Base-by-base conservation (phyloP, 768 basidiomycete genomes). In the Floccularia luteovirens region DNA sequence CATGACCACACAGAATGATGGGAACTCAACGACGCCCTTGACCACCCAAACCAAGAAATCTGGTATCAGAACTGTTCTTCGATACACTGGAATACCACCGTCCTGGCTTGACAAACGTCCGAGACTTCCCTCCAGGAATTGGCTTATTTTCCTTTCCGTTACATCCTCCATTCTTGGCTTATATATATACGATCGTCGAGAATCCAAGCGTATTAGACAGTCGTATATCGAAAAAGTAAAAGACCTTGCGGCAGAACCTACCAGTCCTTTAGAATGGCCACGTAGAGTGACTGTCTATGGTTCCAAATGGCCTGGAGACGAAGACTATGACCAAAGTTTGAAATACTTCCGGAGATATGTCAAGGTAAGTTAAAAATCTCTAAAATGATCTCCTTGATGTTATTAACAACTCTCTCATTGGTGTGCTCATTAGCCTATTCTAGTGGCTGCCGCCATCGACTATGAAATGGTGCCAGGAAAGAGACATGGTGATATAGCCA, bases 341-440 rank as follows among this genome's bases (percentile, higher is more conserved):
- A 81, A 72, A 63, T 90, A 90, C 68, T 98, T 98, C 69, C 84
- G 88, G 59, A 90, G 88, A 70, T 98, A 96, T 63, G 79, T 97
- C 67, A 94, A 96, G 85, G 96, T 96, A 47, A 48, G 78, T 34
- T 41, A 39, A 39, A 28, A 19, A 14, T 12, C 23, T 38, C 19
- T 7, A 35, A n/a, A n/a, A n/a, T n/a, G n/a, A n/a, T n/a, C n/a
- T n/a, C n/a, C n/a, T 24, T 37, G 13, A 21, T 17, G 31, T 33
- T 17, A 32, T 30, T n/a, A 13, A 16, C 25, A 20, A 10, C 8
- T 24, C 14, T 14, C 13, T 22, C 20, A 14, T 20, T 32, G 8
- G 10, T 22, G 7, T 30, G 7, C 31, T 16, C 21, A 42, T 11
- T 53, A 99, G 96, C 96, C 96, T 6, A 75, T 94, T 41, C 70